Base-by-base conservation (phyloP, 257 asterid species). In the Nemophila menziesii region DNA sequence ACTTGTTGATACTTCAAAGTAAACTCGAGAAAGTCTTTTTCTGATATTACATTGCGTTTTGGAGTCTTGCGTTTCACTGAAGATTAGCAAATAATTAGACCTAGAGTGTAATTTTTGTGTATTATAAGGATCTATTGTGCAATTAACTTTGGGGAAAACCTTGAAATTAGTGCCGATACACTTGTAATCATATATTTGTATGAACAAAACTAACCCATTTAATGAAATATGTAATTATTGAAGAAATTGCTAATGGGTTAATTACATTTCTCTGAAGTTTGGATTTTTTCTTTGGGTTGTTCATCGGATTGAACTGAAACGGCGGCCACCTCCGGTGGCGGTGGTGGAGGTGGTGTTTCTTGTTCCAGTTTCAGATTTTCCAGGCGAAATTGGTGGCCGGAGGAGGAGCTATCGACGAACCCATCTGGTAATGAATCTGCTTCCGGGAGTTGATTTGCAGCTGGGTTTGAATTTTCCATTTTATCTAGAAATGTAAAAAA, bases 361-460 rank as follows among this genome's bases (percentile, higher is more conserved):
- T 62, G 65, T 56, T 63, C 57, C 4, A 29, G 48, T 16, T 42
- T 44, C 14, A 48, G 43, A 16, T 48, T 52, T 21, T 54, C 62
- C 4, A 49, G 65, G 12, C 36, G 60, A 59, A 55, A 52, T 33
- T 53, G 56, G n/a, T n/a, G n/a, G 16, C 62, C 79, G 33, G 55
- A 44, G 11, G 68, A 44, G 41, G 86, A 71, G 38, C 82, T 73
- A 49, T 75, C 95, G 18, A 89, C 98, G 39, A 90, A 90, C 12
- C 98, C 98, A 54, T 90, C 98, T 0, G 98, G 96, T 57, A 90
- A 64, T 5, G 98, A 70, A 66, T 66, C 93, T 16, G 73, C 94
- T 57, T 74, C 94, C 8, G 98, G 98, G 16, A 90, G 94, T 83
- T 68, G 86, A 62, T 73, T 73, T 58, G 34, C 80, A 34, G 61